These are phyloP conservation scores for Carex cristatella DNA, from an alignment of 176 grass and related monocot genomes.

Conservation along the genomic window DNA sequence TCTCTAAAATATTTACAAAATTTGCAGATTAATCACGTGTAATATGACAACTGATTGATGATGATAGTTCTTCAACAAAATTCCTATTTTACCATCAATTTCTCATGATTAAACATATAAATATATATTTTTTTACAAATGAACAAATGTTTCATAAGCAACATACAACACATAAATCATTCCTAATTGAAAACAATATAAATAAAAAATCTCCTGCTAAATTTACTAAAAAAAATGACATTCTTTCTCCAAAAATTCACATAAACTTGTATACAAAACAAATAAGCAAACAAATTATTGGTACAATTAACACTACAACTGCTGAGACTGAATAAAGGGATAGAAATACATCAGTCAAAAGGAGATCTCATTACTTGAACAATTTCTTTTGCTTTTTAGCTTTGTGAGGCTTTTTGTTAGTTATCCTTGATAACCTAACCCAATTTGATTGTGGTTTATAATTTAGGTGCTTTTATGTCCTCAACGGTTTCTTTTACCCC, in stretches of 20 bases:
- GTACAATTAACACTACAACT: neutral
- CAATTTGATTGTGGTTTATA: neutral
- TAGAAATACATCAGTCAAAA: conserved; percentile 1
- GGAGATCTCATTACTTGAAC: neutral
- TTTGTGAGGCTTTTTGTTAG: conserved; percentile 15
- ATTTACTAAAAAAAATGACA: neutral
- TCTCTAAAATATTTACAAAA: neutral
- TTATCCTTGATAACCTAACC: neutral
- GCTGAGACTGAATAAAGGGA: neutral
- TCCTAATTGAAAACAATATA: neutral
- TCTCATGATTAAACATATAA: neutral
- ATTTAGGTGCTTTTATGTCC: neutral
- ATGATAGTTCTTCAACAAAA: neutral
- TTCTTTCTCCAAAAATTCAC: neutral
- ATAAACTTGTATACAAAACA: neutral
- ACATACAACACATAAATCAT: too few species aligned
- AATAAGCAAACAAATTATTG: neutral
- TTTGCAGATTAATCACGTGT: neutral
- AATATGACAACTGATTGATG: neutral
- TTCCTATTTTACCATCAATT: neutral
- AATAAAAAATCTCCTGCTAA: too few species aligned
- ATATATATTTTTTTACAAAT: neutral
- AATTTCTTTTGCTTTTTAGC: conserved; percentile 28
- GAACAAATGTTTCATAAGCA: too few species aligned
- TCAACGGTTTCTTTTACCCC: neutral